Conservation (phyloP, 441 rosid genomes). For the Eutrema salsugineum region DNA sequence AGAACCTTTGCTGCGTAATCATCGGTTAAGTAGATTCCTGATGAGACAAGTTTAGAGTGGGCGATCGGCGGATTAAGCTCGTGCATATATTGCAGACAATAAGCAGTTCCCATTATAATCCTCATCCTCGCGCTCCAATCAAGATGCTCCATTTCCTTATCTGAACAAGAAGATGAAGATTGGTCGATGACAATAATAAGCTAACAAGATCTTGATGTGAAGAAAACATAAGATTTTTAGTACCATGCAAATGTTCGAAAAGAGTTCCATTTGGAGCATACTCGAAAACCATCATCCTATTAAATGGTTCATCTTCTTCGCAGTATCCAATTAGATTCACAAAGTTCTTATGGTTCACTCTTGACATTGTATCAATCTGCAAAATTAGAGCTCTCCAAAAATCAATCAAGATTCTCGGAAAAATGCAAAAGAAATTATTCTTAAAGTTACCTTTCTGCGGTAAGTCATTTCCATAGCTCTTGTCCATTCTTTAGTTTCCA, state of each 20-base stretch:
- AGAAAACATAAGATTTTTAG: background rate
- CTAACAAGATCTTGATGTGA: background rate
- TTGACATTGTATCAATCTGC: constrained; percentile 61
- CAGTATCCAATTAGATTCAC: constrained; percentile 90
- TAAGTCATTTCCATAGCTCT: constrained; percentile 52
- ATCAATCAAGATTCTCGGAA: background rate
- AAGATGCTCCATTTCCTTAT: constrained; percentile 72
- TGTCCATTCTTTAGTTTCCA: constrained; percentile 59
- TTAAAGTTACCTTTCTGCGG: constrained; percentile 47
- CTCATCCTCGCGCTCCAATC: constrained; percentile 81
- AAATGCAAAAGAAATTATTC: background rate
- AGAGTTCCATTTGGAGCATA: constrained; percentile 96
- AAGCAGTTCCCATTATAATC: constrained; percentile 75
- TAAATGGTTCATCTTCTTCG: constrained; percentile 75
- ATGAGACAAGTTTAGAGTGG: constrained; percentile 46
- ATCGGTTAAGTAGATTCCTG: constrained; percentile 52
- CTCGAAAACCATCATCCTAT: constrained; percentile 90
- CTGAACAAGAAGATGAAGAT: constrained; percentile 36
- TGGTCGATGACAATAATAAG: background rate
- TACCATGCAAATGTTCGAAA: constrained; percentile 93
- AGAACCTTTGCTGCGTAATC: constrained; percentile 72
- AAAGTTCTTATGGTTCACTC: constrained; percentile 69
- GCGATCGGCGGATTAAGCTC: constrained; percentile 69
- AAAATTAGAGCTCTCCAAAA: background rate
- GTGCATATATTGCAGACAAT: constrained; percentile 77